A percentile compares a stretch with the other conserved stretches of the same genome.
These are phyloP conservation scores for Calonectria hawksworthii DNA, from an alignment of 2,329 filamentous ascomycete species.

Conservation along the genomic window DNA sequence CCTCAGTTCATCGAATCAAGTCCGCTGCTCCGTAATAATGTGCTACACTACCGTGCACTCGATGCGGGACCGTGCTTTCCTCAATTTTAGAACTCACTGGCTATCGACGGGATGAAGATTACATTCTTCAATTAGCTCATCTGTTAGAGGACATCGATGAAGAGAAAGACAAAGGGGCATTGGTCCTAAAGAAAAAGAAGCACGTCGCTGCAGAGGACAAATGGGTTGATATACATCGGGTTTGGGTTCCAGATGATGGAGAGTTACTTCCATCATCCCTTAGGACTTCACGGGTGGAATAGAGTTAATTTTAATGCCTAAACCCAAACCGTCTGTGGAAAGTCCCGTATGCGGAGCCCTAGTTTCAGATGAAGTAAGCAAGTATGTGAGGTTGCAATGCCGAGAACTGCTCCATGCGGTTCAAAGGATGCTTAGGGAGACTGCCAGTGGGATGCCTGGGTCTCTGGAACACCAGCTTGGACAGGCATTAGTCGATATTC, in stretches of 20 bases:
- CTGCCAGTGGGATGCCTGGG: neutral
- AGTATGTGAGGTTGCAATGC: neutral
- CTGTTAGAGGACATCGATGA: neutral
- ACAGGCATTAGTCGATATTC: neutral
- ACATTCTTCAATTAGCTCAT: neutral
- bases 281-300: neutral
- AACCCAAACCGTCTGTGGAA: neutral
- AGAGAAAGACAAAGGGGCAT: neutral
- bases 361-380: neutral
- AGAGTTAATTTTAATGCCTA: neutral
- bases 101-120: neutral
- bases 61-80: neutral
- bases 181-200: neutral
- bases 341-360: neutral
- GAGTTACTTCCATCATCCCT: neutral
- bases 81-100: too few relatives aligned
- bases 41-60: too few relatives aligned
- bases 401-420: neutral
- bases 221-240: neutral
- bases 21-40: neutral
- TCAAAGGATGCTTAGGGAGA: neutral
- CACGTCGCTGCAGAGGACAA: neutral
- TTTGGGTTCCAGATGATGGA: neutral
- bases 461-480: neutral
- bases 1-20: constrained; percentile 10